Conservation (phyloP, 2,329 filamentous ascomycete species). For the Mycogone perniciosa region DNA sequence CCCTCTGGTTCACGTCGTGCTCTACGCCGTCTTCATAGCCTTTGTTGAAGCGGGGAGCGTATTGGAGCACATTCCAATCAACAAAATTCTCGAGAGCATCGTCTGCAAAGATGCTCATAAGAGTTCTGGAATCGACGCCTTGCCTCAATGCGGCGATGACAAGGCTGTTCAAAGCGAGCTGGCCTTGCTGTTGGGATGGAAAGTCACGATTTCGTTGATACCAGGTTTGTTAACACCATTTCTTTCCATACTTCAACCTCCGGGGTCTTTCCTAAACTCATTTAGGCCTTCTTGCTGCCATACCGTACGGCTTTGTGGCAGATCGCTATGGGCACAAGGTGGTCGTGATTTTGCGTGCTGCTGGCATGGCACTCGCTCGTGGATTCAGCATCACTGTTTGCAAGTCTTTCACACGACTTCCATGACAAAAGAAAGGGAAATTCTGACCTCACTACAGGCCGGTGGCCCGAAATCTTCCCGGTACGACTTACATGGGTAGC, state of each 20-base stretch:
- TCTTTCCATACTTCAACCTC: too few relatives aligned
- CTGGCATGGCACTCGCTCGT: background rate
- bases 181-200: background rate
- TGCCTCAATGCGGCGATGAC: background rate
- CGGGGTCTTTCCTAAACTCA: too few relatives aligned
- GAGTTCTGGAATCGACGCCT: background rate
- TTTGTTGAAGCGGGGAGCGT: background rate
- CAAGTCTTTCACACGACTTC: background rate
- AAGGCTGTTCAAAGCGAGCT: background rate
- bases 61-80: background rate
- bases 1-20: too few relatives aligned
- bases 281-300: background rate
- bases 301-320: slow-evolving; percentile 5
- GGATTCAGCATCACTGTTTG: background rate
- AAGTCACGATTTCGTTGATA: slow-evolving; percentile 1
- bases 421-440: too few relatives aligned
- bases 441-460: background rate
- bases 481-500: background rate
- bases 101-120: background rate
- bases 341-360: background rate
- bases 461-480: background rate
- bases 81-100: background rate
- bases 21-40: background rate
- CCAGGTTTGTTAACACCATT: background rate
- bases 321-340: background rate